phyloP scores from a whole-genome alignment of 2,329 filamentous ascomycete species.

The Huntiella savannae region DNA sequence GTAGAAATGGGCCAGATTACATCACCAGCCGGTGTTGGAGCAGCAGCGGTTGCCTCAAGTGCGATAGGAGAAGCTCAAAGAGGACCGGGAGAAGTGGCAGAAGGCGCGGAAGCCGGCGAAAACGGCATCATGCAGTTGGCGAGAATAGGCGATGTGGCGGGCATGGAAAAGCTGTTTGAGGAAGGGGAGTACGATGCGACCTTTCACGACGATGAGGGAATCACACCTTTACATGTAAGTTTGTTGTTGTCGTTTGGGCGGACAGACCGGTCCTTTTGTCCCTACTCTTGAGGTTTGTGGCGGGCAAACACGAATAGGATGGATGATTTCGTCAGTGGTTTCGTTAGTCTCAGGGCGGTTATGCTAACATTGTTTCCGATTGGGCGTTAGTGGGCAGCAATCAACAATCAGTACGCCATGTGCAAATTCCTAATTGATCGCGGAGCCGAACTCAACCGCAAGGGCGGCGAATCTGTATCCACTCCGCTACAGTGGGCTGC shows the following conservation, averaged over 20 bases:
- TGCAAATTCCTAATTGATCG: slow-evolving; percentile 79
- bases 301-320: too few relatives aligned
- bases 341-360: background rate
- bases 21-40: slow-evolving; percentile 16
- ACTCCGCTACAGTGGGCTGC: slow-evolving; percentile 95
- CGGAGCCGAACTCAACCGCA: slow-evolving; percentile 82
- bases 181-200: slow-evolving; percentile 62
- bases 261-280: background rate
- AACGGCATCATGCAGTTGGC: slow-evolving; percentile 94
- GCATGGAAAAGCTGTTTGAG: slow-evolving; percentile 80
- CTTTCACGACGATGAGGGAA: slow-evolving; percentile 76
- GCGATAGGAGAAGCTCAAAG: slow-evolving; percentile 2
- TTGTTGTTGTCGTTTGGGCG: background rate
- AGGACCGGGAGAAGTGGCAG: slow-evolving; percentile 12
- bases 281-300: background rate
- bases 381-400: slow-evolving; percentile 68
- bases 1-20: slow-evolving; percentile 34
- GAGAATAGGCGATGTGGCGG: slow-evolving; percentile 64
- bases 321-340: too few relatives aligned
- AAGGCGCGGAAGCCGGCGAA: slow-evolving; percentile 20
- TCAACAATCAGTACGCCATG: slow-evolving; percentile 96
- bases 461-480: slow-evolving; percentile 85
- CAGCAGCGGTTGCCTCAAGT: slow-evolving; percentile 14
- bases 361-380: slow-evolving; percentile 11
- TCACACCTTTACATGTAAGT: slow-evolving; percentile 83